Percentiles rank a stretch among this genome's conserved stretches.
Conservation (phyloP, 768 basidiomycete species). For the Tricholoma sp. region DNA sequence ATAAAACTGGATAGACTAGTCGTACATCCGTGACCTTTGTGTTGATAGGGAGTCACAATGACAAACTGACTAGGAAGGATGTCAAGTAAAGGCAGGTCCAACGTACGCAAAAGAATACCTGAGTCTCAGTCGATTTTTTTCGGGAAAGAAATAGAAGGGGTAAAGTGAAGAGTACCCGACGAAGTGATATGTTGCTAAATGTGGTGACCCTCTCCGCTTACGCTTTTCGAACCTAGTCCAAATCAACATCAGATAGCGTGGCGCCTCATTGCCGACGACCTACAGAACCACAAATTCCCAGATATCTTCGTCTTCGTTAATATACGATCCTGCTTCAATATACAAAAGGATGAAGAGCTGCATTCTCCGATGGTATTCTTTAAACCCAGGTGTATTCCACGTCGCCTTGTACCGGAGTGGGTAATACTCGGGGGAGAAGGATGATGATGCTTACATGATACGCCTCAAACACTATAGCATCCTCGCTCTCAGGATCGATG, state of each 20-base stretch:
- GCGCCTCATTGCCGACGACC: conserved; percentile 23
- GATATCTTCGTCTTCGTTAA: conserved; percentile 85
- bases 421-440: background rate
- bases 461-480: conserved; percentile 76
- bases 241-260: background rate
- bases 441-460: conserved; percentile 66
- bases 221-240: conserved; percentile 75
- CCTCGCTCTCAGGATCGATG: conserved; percentile 48
- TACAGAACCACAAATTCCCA: conserved; percentile 94
- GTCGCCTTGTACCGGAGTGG: conserved; percentile 49
- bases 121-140: conserved; percentile 78
- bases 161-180: conserved; percentile 92
- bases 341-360: conserved; percentile 92
- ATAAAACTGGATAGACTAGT: conserved; percentile 2
- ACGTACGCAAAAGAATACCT: conserved; percentile 51
- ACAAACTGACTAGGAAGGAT: conserved; percentile 77
- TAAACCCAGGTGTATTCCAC: conserved; percentile 83
- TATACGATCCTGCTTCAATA: conserved; percentile 94
- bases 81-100: background rate
- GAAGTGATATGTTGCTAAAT: conserved; percentile 76
- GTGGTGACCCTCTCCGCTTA: conserved; percentile 46
- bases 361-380: conserved; percentile 87
- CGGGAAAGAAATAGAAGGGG: conserved; percentile 94
- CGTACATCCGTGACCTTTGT: conserved; percentile 87
- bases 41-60: conserved; percentile 86